These are phyloP conservation scores for Tolypocladium tundrense DNA, from an alignment of 2,329 filamentous ascomycete species.

Conservation along the genomic window DNA sequence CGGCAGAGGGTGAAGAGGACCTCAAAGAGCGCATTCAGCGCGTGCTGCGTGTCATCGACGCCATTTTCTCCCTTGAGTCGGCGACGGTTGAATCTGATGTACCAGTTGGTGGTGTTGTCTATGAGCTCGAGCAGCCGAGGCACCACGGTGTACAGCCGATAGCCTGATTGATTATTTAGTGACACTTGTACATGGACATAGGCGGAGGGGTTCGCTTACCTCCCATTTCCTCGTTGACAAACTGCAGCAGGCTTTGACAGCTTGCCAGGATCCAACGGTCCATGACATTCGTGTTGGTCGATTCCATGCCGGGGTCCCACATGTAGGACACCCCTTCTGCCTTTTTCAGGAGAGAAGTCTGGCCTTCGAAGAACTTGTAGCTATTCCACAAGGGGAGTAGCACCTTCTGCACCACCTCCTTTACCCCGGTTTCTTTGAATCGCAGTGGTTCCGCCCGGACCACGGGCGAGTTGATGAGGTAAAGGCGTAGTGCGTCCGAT, in stretches of 20 bases:
- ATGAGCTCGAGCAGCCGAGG: conserved; percentile 74
- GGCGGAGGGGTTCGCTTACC: conserved; percentile 32
- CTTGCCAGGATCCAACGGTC: conserved; percentile 91
- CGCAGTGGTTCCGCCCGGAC: conserved; percentile 82
- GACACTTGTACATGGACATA: background rate
- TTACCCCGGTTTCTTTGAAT: conserved; percentile 87
- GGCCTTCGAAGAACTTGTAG: conserved; percentile 91
- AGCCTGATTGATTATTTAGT: conserved; percentile 29
- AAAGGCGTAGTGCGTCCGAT: conserved; percentile 85
- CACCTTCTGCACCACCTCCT: conserved; percentile 89
- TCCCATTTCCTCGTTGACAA: conserved; percentile 87
- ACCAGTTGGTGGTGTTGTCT: conserved; percentile 97
- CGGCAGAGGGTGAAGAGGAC: conserved; percentile 82
- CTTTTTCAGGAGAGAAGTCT: conserved; percentile 80
- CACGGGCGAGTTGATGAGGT: conserved; percentile 93
- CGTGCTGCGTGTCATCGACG: conserved; percentile 75
- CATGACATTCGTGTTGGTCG: conserved; percentile 82
- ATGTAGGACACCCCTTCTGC: conserved; percentile 64
- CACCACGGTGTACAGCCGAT: conserved; percentile 83
- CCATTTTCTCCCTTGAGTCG: conserved; percentile 85
- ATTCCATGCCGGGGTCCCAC: conserved; percentile 67
- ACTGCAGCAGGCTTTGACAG: conserved; percentile 82
- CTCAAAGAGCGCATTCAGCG: conserved; percentile 89
- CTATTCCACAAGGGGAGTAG: conserved; percentile 90
- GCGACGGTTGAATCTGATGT: conserved; percentile 89